phyloP scores from a whole-genome alignment of 495 filamentous ascomycete genomes.

The Parachaetomium inaequale region DNA sequence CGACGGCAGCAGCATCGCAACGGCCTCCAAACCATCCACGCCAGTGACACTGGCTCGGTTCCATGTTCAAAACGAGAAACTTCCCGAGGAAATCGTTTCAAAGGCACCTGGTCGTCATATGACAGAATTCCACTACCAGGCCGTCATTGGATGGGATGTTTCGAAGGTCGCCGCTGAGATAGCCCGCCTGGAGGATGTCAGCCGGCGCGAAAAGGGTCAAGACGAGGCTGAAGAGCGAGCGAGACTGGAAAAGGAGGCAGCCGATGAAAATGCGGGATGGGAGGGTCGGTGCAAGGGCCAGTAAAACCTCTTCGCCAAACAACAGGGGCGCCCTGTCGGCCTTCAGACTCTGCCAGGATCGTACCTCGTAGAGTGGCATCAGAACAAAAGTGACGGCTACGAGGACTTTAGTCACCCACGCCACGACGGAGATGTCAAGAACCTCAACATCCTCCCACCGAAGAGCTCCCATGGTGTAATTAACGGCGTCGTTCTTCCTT shows the following conservation, averaged over 20 bases:
- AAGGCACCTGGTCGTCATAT: neutral
- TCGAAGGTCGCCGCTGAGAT: neutral
- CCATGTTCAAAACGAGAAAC: neutral
- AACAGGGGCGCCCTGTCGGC: neutral
- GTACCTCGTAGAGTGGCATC: conserved; percentile 2
- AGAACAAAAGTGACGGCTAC: neutral
- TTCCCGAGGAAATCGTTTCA: neutral
- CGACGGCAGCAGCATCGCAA: neutral
- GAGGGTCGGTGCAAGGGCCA: neutral
- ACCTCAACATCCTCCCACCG: conserved; percentile 12
- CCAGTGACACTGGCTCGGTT: neutral
- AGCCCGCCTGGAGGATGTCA: neutral
- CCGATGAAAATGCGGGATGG: neutral
- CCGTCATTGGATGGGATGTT: conserved; percentile 1
- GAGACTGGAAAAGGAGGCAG: neutral
- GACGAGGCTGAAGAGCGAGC: neutral
- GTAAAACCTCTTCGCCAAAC: neutral
- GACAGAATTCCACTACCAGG: too few species aligned
- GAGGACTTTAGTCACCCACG: conserved; percentile 1
- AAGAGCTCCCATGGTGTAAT: conserved; percentile 22
- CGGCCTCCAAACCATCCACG: neutral
- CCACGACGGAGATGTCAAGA: conserved; percentile 1
- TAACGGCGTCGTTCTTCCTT: conserved; percentile 16
- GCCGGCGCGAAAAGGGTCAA: neutral
- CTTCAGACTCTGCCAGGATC: neutral